A percentile compares a stretch with the other conserved stretches of the same genome.
phyloP scores from a whole-genome alignment of 1,284 basidiomycete species.

The Ceratobasidium sp. region DNA sequence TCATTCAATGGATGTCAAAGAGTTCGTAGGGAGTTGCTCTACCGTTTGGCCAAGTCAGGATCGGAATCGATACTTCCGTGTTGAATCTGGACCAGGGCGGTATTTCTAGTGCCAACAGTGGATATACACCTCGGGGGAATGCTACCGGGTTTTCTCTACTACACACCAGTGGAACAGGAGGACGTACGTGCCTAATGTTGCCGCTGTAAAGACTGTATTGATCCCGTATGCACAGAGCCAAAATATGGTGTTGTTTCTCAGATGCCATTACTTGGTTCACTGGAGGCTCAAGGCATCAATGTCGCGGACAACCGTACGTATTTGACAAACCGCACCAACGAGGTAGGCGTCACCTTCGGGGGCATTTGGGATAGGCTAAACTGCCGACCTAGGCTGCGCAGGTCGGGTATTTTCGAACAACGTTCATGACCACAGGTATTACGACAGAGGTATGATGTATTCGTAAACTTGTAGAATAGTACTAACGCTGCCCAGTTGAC shows the following conservation, averaged over 20 bases:
- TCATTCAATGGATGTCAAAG: not conserved
- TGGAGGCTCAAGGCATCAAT: conserved; percentile 10
- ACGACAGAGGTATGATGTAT: conserved; percentile 10
- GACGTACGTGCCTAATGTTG: not conserved
- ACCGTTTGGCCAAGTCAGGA: conserved; percentile 26
- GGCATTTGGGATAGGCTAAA: not conserved
- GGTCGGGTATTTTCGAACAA: conserved; percentile 23
- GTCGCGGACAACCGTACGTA: conserved; percentile 16
- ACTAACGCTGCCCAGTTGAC: not conserved
- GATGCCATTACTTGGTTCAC: conserved; percentile 25
- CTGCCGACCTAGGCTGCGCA: not conserved
- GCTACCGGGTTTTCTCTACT: conserved; percentile 19
- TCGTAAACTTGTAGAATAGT: not conserved
- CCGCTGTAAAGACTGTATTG: not conserved
- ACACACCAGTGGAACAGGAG: conserved; percentile 26
- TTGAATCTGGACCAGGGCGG: conserved; percentile 26
- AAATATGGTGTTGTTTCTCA: conserved; percentile 27
- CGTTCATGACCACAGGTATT: conserved; percentile 16
- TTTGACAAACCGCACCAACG: conserved; percentile 23
- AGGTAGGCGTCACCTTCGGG: not conserved
- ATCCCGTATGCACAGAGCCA: not conserved
- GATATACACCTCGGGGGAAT: conserved; percentile 25
- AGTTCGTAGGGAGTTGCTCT: conserved; percentile 9
- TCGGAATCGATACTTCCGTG: conserved; percentile 27
- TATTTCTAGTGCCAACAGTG: conserved; percentile 23